Evolutionary conservation across 495 filamentous ascomycete species (phyloP).

Genomic region (Penicillium mononematosum): DNA sequence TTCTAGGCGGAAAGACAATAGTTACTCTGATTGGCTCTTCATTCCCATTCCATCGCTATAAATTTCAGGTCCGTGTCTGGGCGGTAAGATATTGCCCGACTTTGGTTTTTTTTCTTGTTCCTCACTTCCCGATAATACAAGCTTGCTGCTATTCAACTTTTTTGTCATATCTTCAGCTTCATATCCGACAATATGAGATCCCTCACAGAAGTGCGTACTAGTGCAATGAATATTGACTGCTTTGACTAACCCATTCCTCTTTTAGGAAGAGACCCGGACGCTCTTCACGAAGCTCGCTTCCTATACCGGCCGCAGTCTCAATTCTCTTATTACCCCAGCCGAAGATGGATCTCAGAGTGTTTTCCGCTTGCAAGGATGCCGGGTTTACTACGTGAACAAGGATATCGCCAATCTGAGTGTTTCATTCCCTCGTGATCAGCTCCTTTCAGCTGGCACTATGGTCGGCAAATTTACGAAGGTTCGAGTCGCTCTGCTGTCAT

Average conservation of each 20-base stretch:
- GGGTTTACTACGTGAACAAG: constrained; percentile 87
- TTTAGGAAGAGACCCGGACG: constrained; percentile 8
- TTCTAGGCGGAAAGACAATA: constrained; percentile 7
- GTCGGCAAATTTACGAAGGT: too few relatives aligned
- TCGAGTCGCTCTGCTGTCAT: background rate
- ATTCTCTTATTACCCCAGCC: constrained; percentile 39
- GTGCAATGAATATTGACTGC: background rate
- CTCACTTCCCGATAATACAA: constrained; percentile 3
- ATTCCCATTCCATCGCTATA: background rate
- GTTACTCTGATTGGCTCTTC: background rate
- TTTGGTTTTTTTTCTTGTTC: constrained; percentile 6
- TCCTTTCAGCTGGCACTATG: constrained; percentile 71
- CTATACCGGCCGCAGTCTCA: constrained; percentile 59
- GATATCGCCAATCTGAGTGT: constrained; percentile 89
- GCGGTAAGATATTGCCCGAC: constrained; percentile 10
- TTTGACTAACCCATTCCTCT: background rate
- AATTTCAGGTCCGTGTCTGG: constrained; percentile 9
- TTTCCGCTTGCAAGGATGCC: constrained; percentile 73
- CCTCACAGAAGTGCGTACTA: constrained; percentile 7
- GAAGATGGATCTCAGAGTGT: constrained; percentile 71
- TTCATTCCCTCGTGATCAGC: constrained; percentile 62
- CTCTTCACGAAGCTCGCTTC: constrained; percentile 77
- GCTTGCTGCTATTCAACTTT: background rate
- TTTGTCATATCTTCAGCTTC: background rate
- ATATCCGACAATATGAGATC: constrained; percentile 7